Percentiles rank a stretch among this genome's conserved stretches.
These are phyloP conservation scores for Mortierella alpina DNA, from an alignment of 192 early-diverging fungal genomes.

Conservation along the genomic window DNA sequence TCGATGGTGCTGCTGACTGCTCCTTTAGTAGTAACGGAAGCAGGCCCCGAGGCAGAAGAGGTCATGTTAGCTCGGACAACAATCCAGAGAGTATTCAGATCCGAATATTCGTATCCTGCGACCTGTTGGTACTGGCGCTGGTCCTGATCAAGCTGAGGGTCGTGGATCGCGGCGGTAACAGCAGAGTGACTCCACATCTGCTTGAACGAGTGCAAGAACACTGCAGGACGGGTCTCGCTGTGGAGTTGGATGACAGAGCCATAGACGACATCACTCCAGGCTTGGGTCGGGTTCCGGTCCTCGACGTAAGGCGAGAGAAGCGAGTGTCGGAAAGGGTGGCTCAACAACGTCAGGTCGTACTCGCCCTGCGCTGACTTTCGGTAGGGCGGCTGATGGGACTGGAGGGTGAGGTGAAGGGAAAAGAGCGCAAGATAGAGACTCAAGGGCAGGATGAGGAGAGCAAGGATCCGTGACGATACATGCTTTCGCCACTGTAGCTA, in stretches of 20 bases:
- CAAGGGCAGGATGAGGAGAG: slow-evolving; percentile 81
- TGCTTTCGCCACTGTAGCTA: slow-evolving; percentile 60
- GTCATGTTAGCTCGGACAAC: slow-evolving; percentile 49
- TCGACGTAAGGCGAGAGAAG: neutral
- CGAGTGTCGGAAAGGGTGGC: slow-evolving; percentile 1
- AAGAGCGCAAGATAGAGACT: slow-evolving; percentile 81
- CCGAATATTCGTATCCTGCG: slow-evolving; percentile 69
- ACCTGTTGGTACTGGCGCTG: slow-evolving; percentile 71
- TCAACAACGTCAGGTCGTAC: slow-evolving; percentile 28
- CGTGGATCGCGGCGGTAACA: too few relatives aligned
- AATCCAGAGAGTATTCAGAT: slow-evolving; percentile 72
- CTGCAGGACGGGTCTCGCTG: slow-evolving; percentile 55
- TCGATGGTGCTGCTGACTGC: too few relatives aligned
- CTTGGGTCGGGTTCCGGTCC: neutral
- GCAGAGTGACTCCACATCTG: slow-evolving; percentile 65
- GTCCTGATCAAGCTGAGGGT: too few relatives aligned
- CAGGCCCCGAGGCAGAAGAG: too few relatives aligned
- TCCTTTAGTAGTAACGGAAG: too few relatives aligned
- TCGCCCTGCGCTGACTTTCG: slow-evolving; percentile 51
- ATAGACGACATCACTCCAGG: slow-evolving; percentile 62
- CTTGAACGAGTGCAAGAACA: slow-evolving; percentile 69
- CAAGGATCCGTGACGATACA: slow-evolving; percentile 74
- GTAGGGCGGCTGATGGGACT: slow-evolving; percentile 66
- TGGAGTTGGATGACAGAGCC: slow-evolving; percentile 65
- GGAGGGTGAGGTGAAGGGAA: slow-evolving; percentile 83